Evolutionary conservation across 1,284 basidiomycete genomes (phyloP).

Genomic region (Rhodotorula sp.): DNA sequence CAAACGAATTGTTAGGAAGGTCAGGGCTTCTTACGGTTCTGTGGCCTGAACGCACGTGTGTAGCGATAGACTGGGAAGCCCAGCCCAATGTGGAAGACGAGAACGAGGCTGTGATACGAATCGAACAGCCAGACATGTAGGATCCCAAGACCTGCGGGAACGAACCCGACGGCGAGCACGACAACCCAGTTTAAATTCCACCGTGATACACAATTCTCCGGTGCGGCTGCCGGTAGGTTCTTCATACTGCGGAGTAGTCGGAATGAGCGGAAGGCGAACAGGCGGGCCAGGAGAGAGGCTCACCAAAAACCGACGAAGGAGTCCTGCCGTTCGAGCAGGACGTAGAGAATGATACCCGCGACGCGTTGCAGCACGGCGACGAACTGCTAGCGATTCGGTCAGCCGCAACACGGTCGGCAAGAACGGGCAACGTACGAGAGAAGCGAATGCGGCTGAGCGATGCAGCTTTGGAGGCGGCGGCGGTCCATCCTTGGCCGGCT

Average conservation of each 20-base stretch:
- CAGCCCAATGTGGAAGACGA: conserved; percentile 6
- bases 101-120: conserved; percentile 1
- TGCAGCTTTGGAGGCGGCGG: conserved; percentile 21
- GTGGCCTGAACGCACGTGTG: conserved; percentile 3
- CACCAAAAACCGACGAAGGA: conserved; percentile 31
- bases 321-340: conserved; percentile 10
- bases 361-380: conserved; percentile 16
- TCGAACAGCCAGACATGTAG: too few relatives aligned
- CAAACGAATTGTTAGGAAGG: not conserved
- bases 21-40: not conserved
- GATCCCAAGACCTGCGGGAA: too few relatives aligned
- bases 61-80: conserved; percentile 35
- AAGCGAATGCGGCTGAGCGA: not conserved
- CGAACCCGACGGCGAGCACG: conserved; percentile 13
- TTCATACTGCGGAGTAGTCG: not conserved
- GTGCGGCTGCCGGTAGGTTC: not conserved
- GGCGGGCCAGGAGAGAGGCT: not conserved
- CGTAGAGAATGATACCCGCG: conserved; percentile 16
- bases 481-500: conserved; percentile 32
- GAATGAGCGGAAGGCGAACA: not conserved
- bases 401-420: not conserved
- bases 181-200: conserved; percentile 24
- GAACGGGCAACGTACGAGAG: conserved; percentile 2
- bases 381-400: not conserved
- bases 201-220: conserved; percentile 1